Evolutionary conservation across 148 eudicot genomes (phyloP).

Genomic region (Cornus suecica): DNA sequence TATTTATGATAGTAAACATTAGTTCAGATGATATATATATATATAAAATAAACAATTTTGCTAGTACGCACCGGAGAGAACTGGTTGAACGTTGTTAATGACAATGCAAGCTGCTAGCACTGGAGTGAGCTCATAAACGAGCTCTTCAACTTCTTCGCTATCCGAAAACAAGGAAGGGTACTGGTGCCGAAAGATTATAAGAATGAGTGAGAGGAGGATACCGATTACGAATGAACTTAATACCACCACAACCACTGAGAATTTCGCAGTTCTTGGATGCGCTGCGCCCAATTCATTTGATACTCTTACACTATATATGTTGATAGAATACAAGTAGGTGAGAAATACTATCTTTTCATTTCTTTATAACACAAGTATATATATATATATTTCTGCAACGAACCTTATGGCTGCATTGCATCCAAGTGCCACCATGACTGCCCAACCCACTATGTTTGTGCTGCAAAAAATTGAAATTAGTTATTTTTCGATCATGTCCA

Average conservation of each 20-base stretch:
- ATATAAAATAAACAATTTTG: background rate
- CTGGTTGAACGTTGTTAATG: conserved; percentile 38
- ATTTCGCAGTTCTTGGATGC: conserved; percentile 42
- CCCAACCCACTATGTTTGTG: conserved; percentile 38
- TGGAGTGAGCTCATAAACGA: conserved; percentile 33
- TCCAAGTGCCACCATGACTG: conserved; percentile 36
- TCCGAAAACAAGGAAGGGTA: conserved; percentile 30
- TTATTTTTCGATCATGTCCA: too few relatives aligned
- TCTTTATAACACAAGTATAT: too few relatives aligned
- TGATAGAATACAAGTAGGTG: too few relatives aligned
- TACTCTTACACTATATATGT: conserved; percentile 34
- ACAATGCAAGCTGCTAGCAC: conserved; percentile 28
- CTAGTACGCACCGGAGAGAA: conserved; percentile 18
- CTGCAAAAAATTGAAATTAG: conserved; percentile 12
- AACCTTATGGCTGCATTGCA: conserved; percentile 46
- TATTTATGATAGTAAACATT: too few relatives aligned
- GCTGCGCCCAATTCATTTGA: conserved; percentile 44
- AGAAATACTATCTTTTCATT: too few relatives aligned
- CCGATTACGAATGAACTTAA: conserved; percentile 26
- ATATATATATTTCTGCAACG: background rate
- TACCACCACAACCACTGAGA: conserved; percentile 34
- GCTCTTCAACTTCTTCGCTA: conserved; percentile 15
- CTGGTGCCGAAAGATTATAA: conserved; percentile 22
- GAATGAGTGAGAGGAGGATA: conserved; percentile 14
- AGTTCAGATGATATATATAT: too few relatives aligned